Conservation (phyloP, 305 asterid species). For the Nicotiana rustica region DNA sequence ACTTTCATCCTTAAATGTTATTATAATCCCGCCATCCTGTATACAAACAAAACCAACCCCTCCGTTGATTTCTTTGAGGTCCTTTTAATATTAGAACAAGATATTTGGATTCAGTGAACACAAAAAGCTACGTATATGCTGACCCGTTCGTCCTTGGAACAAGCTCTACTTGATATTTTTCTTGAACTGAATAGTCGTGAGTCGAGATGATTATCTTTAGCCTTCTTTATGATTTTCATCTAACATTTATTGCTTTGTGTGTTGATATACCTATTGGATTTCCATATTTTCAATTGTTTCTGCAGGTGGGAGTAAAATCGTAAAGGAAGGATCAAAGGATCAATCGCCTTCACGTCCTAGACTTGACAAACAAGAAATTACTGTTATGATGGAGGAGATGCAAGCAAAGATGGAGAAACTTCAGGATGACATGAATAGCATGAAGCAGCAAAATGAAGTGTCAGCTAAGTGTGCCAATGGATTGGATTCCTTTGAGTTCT, state of each 20-base stretch:
- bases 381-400: constrained; percentile 59
- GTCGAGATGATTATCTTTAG: not conserved
- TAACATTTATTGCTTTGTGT: not conserved
- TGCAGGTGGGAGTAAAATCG: constrained; percentile 56
- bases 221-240: not conserved
- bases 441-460: constrained; percentile 43
- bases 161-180: not conserved
- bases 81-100: not conserved
- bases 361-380: constrained; percentile 45
- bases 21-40: constrained; percentile 6
- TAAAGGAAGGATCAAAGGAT: constrained; percentile 53
- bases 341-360: constrained; percentile 43
- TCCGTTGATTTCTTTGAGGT: not conserved
- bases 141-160: not conserved
- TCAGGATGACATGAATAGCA: constrained; percentile 50
- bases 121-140: not conserved
- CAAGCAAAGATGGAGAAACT: constrained; percentile 68
- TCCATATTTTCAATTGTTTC: not conserved
- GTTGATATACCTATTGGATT: not conserved
- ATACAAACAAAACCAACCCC: not conserved
- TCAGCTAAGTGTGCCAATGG: constrained; percentile 45
- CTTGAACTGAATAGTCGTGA: not conserved
- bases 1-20: not conserved
- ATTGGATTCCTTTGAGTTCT: constrained; percentile 46
- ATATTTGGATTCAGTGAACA: not conserved